These are phyloP conservation scores for Pseudogymnoascus sp. DNA, from an alignment of 2,329 filamentous ascomycete species.

Conservation along the genomic window DNA sequence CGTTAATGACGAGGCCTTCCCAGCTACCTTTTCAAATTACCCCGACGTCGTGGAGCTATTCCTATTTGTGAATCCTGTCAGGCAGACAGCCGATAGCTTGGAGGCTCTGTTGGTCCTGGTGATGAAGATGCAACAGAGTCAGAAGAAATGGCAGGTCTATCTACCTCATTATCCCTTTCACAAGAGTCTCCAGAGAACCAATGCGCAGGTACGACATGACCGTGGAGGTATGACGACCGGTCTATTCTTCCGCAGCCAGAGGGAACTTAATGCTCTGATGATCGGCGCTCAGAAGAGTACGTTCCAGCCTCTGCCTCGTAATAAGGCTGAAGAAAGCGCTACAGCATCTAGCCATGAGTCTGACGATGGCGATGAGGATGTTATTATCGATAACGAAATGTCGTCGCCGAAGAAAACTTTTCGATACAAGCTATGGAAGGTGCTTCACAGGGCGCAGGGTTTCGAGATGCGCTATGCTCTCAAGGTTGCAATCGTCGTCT, in stretches of 20 bases:
- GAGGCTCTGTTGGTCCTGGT: constrained; percentile 40
- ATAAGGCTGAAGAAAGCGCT: constrained; percentile 1
- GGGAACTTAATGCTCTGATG: constrained; percentile 25
- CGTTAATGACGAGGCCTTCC: constrained; percentile 36
- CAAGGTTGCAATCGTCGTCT: constrained; percentile 44
- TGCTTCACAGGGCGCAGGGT: constrained; percentile 45
- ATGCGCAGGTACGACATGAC: constrained; percentile 50
- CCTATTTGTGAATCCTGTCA: constrained; percentile 45
- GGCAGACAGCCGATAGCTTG: constrained; percentile 41
- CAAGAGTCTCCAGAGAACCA: constrained; percentile 45
- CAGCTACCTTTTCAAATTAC: constrained; percentile 37
- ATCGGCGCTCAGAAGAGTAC: constrained; percentile 26
- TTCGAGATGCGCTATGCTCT: constrained; percentile 50
- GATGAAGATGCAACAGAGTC: constrained; percentile 37
- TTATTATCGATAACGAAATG: constrained; percentile 33
- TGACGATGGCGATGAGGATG: constrained; percentile 31
- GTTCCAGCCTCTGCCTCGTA: constrained; percentile 26
- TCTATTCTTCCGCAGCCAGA: constrained; percentile 31
- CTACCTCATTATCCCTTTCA: constrained; percentile 44
- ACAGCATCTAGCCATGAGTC: constrained; percentile 19
- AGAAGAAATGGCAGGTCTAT: constrained; percentile 35
- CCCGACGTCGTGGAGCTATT: constrained; percentile 45
- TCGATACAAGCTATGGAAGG: constrained; percentile 40
- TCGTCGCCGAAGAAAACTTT: constrained; percentile 31
- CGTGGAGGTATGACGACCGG: constrained; percentile 48